Evolutionary conservation across 345 rosid species (phyloP).

Genomic region (Salix purpurea): DNA sequence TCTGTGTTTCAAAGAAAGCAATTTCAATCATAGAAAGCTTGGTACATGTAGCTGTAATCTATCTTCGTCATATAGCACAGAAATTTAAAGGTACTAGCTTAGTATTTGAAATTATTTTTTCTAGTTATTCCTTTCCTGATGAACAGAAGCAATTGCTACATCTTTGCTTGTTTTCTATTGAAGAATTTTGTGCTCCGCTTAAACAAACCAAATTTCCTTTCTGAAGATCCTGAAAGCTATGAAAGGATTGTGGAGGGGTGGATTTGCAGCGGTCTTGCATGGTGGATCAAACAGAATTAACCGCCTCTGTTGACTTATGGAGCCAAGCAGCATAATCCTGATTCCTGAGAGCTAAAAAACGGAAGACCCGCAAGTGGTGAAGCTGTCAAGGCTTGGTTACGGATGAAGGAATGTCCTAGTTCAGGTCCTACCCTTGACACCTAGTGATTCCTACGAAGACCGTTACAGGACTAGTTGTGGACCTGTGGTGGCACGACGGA

Average conservation of each 20-base stretch:
- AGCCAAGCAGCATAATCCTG: background rate
- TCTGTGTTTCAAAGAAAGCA: constrained; percentile 38
- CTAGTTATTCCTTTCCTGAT: background rate
- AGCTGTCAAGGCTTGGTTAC: background rate
- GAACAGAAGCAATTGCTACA: background rate
- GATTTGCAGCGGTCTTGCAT: background rate
- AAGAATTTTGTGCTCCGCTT: background rate
- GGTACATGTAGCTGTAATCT: constrained; percentile 44
- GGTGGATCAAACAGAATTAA: background rate
- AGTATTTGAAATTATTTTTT: background rate
- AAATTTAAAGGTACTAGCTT: constrained; percentile 20
- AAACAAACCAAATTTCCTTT: background rate
- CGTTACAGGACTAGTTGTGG: background rate
- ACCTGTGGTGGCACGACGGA: background rate
- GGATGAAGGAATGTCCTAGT: too few relatives aligned
- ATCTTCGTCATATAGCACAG: constrained; percentile 38
- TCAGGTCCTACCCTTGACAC: too few relatives aligned
- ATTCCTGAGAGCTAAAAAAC: background rate
- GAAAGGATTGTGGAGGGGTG: background rate
- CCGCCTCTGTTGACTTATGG: background rate
- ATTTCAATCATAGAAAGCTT: constrained; percentile 35
- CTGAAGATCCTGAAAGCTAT: background rate
- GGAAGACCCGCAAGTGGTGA: background rate
- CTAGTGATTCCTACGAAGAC: too few relatives aligned
- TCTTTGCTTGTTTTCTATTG: background rate